A percentile compares a stretch with the other conserved stretches of the same genome.
These are phyloP conservation scores for Apiotrichum veenhuisii DNA, from an alignment of 1,284 basidiomycete genomes.

Conservation along the genomic window DNA sequence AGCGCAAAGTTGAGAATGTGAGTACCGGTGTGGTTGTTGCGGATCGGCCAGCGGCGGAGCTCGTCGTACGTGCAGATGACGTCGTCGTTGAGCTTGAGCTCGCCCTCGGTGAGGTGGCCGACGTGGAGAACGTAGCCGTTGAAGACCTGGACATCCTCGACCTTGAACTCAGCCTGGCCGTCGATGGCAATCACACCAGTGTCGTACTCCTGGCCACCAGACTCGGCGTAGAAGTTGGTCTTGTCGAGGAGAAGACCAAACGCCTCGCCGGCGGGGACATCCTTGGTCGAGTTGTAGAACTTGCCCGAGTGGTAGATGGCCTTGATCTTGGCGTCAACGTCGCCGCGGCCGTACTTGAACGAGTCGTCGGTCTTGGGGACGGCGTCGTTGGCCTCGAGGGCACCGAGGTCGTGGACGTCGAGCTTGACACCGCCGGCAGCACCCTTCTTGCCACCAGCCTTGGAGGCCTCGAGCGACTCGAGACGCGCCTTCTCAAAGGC, in stretches of 20 bases:
- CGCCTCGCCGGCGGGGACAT: conserved; percentile 59
- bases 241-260: conserved; percentile 88
- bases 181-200: conserved; percentile 93
- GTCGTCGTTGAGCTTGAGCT: conserved; percentile 63
- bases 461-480: conserved; percentile 85
- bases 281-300: conserved; percentile 67
- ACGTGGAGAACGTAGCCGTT: conserved; percentile 86
- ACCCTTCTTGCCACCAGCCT: conserved; percentile 66
- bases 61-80: conserved; percentile 74
- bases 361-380: conserved; percentile 95
- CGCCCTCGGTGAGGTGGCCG: conserved; percentile 75
- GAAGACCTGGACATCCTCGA: conserved; percentile 84
- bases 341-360: conserved; percentile 82
- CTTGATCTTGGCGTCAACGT: conserved; percentile 71
- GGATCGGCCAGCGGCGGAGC: conserved; percentile 88
- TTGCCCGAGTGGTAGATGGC: conserved; percentile 79
- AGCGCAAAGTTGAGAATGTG: conserved; percentile 95
- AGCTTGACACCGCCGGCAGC: conserved; percentile 72
- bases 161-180: conserved; percentile 85
- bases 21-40: conserved; percentile 97
- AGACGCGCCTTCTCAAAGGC: conserved; percentile 90
- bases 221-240: conserved; percentile 97
- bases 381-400: conserved; percentile 70
- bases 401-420: conserved; percentile 91
- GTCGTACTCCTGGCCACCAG: conserved; percentile 95